A percentile compares a stretch with the other conserved stretches of the same genome.
These are phyloP conservation scores for Canna indica DNA, from an alignment of 176 grass and related monocot species.

Conservation along the genomic window DNA sequence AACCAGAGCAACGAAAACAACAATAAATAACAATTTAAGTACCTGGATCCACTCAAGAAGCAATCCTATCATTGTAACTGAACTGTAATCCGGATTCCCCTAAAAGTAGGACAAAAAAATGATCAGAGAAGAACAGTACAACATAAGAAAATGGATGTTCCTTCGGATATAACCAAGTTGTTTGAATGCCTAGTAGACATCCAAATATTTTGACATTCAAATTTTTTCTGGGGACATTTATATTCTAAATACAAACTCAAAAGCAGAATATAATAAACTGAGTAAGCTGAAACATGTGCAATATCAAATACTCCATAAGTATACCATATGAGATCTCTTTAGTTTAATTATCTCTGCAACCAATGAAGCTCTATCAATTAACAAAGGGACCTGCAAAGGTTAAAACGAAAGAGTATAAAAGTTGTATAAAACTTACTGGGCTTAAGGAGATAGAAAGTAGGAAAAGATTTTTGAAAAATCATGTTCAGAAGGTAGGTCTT, in stretches of 20 bases:
- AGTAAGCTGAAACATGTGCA: background rate
- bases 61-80: constrained; percentile 25
- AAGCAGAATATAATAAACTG: background rate
- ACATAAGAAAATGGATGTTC: background rate
- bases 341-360: constrained; percentile 39
- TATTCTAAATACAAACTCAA: background rate
- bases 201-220: background rate
- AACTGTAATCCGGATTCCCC: constrained; percentile 27
- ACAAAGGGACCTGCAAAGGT: constrained; percentile 34
- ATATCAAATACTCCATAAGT: constrained; percentile 2
- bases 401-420: background rate
- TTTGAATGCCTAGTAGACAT: background rate
- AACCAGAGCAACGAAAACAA: constrained; percentile 15
- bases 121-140: background rate
- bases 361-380: constrained; percentile 37
- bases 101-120: constrained; percentile 19
- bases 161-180: background rate
- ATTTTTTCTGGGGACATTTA: background rate
- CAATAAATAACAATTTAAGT: background rate
- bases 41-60: constrained; percentile 60
- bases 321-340: constrained; percentile 29
- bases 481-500: background rate
- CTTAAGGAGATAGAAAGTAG: background rate
- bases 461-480: too few relatives aligned
- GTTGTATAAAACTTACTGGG: too few relatives aligned